A percentile compares a stretch with the other conserved stretches of the same genome.
These are phyloP conservation scores for Ziziphus jujuba DNA, from an alignment of 306 rosid species.

Conservation along the genomic window DNA sequence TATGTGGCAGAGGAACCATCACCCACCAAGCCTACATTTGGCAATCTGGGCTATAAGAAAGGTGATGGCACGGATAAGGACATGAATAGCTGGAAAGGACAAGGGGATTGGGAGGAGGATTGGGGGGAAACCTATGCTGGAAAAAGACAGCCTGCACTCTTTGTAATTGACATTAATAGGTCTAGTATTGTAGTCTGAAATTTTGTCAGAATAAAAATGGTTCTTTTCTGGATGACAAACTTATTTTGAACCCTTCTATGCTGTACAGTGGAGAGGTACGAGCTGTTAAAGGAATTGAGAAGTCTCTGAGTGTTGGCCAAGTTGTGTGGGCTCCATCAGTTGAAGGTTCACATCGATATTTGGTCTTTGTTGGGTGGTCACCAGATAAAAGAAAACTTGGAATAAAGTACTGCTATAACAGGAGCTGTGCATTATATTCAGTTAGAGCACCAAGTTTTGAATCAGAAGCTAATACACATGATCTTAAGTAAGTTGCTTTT, in stretches of 20 bases:
- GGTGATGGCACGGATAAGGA: slow-evolving; percentile 51
- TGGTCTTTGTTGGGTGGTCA: slow-evolving; percentile 92
- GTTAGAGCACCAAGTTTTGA: slow-evolving; percentile 44
- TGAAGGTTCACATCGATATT: slow-evolving; percentile 33
- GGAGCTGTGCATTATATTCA: slow-evolving; percentile 74
- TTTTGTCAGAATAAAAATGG: not conserved
- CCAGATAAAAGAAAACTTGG: slow-evolving; percentile 76
- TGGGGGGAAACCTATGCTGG: slow-evolving; percentile 95
- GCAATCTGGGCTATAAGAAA: slow-evolving; percentile 51
- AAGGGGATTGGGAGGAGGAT: slow-evolving; percentile 80
- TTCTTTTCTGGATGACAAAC: slow-evolving; percentile 10
- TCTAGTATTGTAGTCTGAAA: slow-evolving; percentile 1
- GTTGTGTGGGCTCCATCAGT: slow-evolving; percentile 78
- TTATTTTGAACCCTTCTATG: slow-evolving; percentile 12
- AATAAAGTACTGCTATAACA: slow-evolving; percentile 77
- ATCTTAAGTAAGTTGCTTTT: slow-evolving; percentile 53
- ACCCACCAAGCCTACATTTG: slow-evolving; percentile 67
- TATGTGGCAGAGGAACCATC: slow-evolving; percentile 85
- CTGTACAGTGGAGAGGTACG: slow-evolving; percentile 63
- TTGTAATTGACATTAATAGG: slow-evolving; percentile 62
- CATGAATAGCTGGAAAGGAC: slow-evolving; percentile 71
- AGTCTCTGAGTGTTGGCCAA: slow-evolving; percentile 79
- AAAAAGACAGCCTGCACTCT: slow-evolving; percentile 76
- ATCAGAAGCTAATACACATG: slow-evolving; percentile 41
- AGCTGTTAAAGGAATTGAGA: slow-evolving; percentile 64